Evolutionary conservation across 2,329 filamentous ascomycete genomes (phyloP).

Genomic region (Colletotrichum costaricense): DNA sequence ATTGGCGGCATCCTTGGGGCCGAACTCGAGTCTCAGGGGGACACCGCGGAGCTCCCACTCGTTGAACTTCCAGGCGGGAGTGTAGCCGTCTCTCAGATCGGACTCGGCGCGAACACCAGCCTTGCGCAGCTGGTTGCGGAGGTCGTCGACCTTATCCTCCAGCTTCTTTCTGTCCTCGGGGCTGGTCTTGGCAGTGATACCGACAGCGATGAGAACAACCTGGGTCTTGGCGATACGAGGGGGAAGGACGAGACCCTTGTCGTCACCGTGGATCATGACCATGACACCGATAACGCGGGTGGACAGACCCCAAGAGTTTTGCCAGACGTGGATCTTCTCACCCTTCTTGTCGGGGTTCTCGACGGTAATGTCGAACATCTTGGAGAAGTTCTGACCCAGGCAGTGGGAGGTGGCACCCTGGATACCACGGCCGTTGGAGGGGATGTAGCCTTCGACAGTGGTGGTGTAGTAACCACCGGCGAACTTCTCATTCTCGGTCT

Average conservation of each 20-base stretch:
- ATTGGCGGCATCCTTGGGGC: constrained; percentile 91
- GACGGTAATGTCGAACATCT: constrained; percentile 98
- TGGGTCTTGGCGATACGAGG: constrained; percentile 90
- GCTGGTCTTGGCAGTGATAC: constrained; percentile 88
- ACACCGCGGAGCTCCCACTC: constrained; percentile 98
- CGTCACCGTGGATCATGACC: constrained; percentile 97
- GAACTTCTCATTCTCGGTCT: constrained; percentile 99
- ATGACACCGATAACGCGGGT: constrained; percentile 98
- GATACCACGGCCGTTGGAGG: constrained; percentile 93
- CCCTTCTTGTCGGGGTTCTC: constrained; percentile 90
- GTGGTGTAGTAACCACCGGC: constrained; percentile 97
- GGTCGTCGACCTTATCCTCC: constrained; percentile 78
- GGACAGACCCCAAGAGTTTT: constrained; percentile 98
- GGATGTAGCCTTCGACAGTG: constrained; percentile 96
- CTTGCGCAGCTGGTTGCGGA: constrained; percentile 76
- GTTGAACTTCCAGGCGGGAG: constrained; percentile 98
- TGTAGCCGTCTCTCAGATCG: constrained; percentile 90
- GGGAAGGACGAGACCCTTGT: constrained; percentile 94
- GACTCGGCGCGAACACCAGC: constrained; percentile 82
- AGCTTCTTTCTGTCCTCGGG: constrained; percentile 83
- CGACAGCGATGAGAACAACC: constrained; percentile 89
- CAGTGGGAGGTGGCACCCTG: constrained; percentile 96
- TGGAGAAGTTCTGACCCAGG: constrained; percentile 97
- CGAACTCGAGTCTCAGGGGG: constrained; percentile 93
- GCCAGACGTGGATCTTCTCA: constrained; percentile 89